Evolutionary conservation across 148 eudicot species (phyloP).

Genomic region (Chenopodium berlandieri): DNA sequence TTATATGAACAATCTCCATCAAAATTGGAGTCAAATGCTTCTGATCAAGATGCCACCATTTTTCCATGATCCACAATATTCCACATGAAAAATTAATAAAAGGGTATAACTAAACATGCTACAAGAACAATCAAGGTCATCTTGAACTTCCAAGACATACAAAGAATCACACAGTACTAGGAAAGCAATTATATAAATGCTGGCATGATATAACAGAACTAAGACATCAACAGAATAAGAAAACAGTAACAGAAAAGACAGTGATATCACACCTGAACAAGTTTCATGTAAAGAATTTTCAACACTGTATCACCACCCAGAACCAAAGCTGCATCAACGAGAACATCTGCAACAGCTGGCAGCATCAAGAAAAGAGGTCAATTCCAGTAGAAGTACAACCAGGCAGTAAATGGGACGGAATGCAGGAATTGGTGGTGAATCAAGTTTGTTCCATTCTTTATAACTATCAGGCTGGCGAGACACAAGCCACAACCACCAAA

Average conservation of each 20-base stretch:
- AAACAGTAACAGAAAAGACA: not conserved
- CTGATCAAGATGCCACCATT: not conserved
- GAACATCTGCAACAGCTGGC: slow-evolving; percentile 96
- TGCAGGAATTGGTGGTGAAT: not conserved
- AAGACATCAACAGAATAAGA: not conserved
- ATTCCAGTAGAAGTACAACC: slow-evolving; percentile 11
- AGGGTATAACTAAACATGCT: not conserved
- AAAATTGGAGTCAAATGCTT: not conserved
- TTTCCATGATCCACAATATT: not conserved
- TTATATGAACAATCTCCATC: not conserved
- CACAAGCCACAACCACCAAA: not conserved
- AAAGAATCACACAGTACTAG: not conserved
- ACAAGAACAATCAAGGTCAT: not conserved
- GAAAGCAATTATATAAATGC: not conserved
- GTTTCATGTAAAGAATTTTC: slow-evolving; percentile 84
- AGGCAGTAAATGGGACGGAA: not conserved
- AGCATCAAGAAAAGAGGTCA: slow-evolving; percentile 29
- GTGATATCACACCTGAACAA: slow-evolving; percentile 59
- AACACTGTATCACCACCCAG: slow-evolving; percentile 83
- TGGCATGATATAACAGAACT: not conserved
- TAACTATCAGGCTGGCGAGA: not conserved
- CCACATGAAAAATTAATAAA: not conserved
- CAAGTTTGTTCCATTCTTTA: not conserved
- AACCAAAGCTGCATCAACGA: slow-evolving; percentile 92
- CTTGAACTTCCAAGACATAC: not conserved